phyloP scores from a whole-genome alignment of 2,329 filamentous ascomycete genomes.

The Pseudopyricularia javanii region DNA sequence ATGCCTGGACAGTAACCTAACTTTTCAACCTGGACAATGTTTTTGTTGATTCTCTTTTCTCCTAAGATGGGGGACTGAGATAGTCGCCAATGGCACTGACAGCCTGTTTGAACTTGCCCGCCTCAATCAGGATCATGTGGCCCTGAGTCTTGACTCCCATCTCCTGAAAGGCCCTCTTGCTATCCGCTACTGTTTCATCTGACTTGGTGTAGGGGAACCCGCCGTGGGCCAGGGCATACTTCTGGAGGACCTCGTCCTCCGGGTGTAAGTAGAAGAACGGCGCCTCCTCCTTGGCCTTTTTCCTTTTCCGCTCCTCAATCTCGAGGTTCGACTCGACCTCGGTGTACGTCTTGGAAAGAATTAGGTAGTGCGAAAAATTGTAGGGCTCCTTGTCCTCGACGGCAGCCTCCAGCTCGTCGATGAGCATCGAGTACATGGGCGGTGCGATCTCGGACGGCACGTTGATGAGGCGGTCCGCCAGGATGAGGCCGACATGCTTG shows the following conservation, averaged over 20 bases:
- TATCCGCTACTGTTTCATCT: slow-evolving; percentile 72
- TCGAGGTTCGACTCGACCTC: slow-evolving; percentile 78
- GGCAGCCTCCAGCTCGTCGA: slow-evolving; percentile 82
- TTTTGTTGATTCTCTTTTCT: slow-evolving; percentile 9
- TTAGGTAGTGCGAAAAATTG: slow-evolving; percentile 82
- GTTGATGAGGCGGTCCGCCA: slow-evolving; percentile 93
- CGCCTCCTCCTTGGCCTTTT: slow-evolving; percentile 41
- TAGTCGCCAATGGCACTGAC: slow-evolving; percentile 68
- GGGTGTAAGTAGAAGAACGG: slow-evolving; percentile 85
- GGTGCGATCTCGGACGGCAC: slow-evolving; percentile 89
- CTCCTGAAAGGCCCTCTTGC: slow-evolving; percentile 90
- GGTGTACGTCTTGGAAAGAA: slow-evolving; percentile 83
- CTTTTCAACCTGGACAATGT: background rate
- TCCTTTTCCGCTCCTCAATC: slow-evolving; percentile 56
- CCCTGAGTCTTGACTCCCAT: slow-evolving; percentile 76
- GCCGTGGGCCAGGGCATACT: slow-evolving; percentile 57
- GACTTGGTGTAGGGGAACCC: slow-evolving; percentile 71
- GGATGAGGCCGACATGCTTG: slow-evolving; percentile 65
- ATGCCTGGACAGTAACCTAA: background rate
- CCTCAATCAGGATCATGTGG: slow-evolving; percentile 79
- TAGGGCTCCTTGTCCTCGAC: slow-evolving; percentile 87
- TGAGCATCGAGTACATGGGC: slow-evolving; percentile 87
- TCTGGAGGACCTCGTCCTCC: slow-evolving; percentile 82
- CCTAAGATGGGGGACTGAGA: slow-evolving; percentile 37
- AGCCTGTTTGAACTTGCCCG: slow-evolving; percentile 59